Evolutionary conservation across 768 basidiomycete species (phyloP).

Genomic region (Russula earlei): DNA sequence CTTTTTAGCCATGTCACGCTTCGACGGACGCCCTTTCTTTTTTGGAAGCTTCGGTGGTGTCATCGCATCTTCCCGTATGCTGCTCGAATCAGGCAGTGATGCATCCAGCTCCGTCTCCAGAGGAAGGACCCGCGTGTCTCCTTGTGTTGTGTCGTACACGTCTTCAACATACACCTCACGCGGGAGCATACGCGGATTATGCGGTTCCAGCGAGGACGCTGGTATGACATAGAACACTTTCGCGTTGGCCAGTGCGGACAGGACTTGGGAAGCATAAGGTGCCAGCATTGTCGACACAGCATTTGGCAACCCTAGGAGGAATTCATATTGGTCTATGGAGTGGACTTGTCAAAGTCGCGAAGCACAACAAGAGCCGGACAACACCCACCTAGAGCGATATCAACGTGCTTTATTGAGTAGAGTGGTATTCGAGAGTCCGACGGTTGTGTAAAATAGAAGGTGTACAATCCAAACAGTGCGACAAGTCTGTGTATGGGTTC

Average conservation of each 20-base stretch:
- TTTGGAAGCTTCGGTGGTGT: slow-evolving; percentile 4
- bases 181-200: slow-evolving; percentile 58
- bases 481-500: slow-evolving; percentile 46
- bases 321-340: slow-evolving; percentile 45
- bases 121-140: neutral
- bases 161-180: slow-evolving; percentile 53
- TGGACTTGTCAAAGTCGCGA: neutral
- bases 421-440: slow-evolving; percentile 42
- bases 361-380: slow-evolving; percentile 31
- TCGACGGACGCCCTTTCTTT: slow-evolving; percentile 20
- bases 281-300: slow-evolving; percentile 37
- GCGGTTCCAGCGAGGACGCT: slow-evolving; percentile 35
- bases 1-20: slow-evolving; percentile 14
- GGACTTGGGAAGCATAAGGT: slow-evolving; percentile 41
- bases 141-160: neutral
- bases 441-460: slow-evolving; percentile 63
- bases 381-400: slow-evolving; percentile 37
- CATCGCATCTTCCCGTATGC: neutral
- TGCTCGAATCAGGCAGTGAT: neutral
- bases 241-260: slow-evolving; percentile 39
- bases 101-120: neutral
- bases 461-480: slow-evolving; percentile 62
- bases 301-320: slow-evolving; percentile 41
- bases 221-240: slow-evolving; percentile 56
- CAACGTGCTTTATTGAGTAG: slow-evolving; percentile 42